Evolutionary conservation across 495 filamentous ascomycete genomes (phyloP).

Genomic region (Glarea lozoyensis): DNA sequence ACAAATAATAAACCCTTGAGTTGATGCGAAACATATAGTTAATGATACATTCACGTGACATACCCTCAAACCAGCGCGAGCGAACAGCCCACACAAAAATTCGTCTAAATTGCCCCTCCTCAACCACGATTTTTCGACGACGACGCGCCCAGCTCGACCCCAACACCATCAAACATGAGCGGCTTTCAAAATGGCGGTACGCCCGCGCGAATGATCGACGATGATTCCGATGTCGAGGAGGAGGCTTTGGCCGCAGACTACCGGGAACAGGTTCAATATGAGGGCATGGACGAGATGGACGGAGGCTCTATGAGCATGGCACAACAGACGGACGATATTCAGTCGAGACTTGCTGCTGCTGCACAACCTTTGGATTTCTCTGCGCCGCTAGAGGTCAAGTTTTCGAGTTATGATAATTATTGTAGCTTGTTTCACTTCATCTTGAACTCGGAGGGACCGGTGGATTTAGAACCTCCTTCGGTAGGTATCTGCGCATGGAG

Average conservation of each 20-base stretch:
- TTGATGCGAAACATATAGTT: too few species aligned
- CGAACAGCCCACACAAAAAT: slow-evolving; percentile 4
- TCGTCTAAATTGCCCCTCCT: slow-evolving; percentile 14
- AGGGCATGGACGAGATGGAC: slow-evolving; percentile 75
- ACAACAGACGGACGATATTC: slow-evolving; percentile 68
- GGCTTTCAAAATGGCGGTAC: slow-evolving; percentile 40
- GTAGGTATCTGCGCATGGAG: slow-evolving; percentile 33
- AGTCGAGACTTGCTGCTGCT: slow-evolving; percentile 78
- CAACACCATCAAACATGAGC: slow-evolving; percentile 31
- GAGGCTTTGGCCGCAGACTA: slow-evolving; percentile 91
- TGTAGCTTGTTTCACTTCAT: slow-evolving; percentile 99
- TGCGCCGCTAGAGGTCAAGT: slow-evolving; percentile 88
- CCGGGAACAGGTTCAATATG: slow-evolving; percentile 86
- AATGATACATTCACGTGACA: too few species aligned
- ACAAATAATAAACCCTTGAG: too few species aligned
- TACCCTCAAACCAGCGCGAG: neutral
- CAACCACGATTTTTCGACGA: slow-evolving; percentile 9
- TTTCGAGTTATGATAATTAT: slow-evolving; percentile 97
- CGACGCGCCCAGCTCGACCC: slow-evolving; percentile 9
- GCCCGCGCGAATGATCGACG: slow-evolving; percentile 48
- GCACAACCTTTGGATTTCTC: slow-evolving; percentile 93
- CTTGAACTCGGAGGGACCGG: slow-evolving; percentile 94
- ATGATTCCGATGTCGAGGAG: slow-evolving; percentile 90
- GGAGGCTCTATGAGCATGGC: slow-evolving; percentile 41
- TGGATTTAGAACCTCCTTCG: slow-evolving; percentile 91